Evolutionary conservation across 495 filamentous ascomycete species (phyloP), one percentile per base, ranked within the genome.

Genomic region (Eremomyces bilateralis): DNA sequence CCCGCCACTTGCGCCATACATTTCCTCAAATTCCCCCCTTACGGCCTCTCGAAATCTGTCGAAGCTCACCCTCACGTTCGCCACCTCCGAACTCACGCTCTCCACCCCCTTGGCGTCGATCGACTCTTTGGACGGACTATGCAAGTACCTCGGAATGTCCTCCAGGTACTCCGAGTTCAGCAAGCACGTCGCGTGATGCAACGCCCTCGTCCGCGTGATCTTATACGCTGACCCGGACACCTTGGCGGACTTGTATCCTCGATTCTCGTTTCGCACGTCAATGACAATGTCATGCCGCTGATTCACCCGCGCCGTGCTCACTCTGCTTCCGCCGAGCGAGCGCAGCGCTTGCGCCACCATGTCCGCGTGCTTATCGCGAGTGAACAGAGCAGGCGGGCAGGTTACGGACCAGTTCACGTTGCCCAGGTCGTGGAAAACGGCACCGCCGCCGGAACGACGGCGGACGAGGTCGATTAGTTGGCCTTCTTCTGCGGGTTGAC

Each of bases 361-460:
- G 46, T 77, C 69, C 6, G 82, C 83, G 58, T 94, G 81, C 45
- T 71, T 77, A 54, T 94, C 67, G 4, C 85, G 67, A 27, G 81
- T 71, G 48, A 95, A 94, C 4, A 49, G 52, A 0, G 57, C 55
- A 0, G 73, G 61, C 1, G 84, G 85, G 39, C 71, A 84, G 32
- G 85, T 90, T 17, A 93, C 80, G 47, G 69, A 73, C 61, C 83
- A 97, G 52, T 97, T 97, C 33, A 90, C 63, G 53, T 97, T 97
- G 17, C 83, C 82, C 8, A 59, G 51, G 48, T 95, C 88, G 54
- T 97, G 88, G 48, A 80, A 93, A 21, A 97, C 88, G 5, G 88
- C 74, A 22, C 88, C 88, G 18, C 88, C 88, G 18, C 88, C 88
- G 15, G 73, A 80, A 27, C 84, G 63, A 12, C 88, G 68, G 4